Percentiles rank a stretch among this genome's conserved stretches.
Evolutionary conservation across 306 rosid species (phyloP).

Genomic region (Vachellia pachyceras): DNA sequence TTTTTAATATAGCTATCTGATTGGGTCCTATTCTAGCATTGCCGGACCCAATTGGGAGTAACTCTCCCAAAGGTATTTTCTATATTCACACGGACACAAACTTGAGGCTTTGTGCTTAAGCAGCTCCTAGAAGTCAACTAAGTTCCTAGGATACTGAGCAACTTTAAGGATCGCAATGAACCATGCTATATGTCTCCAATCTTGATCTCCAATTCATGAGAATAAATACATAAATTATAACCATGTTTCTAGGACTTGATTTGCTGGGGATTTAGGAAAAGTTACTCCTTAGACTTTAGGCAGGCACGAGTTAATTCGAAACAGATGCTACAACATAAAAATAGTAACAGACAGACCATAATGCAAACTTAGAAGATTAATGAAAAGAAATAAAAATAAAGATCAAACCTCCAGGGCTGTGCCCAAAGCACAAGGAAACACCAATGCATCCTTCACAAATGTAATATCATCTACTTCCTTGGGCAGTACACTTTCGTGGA

Average conservation of each 20-base stretch:
- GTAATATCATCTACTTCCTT: conserved; percentile 57
- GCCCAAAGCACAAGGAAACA: conserved; percentile 69
- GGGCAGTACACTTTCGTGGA: conserved; percentile 42
- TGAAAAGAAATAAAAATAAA: not conserved
- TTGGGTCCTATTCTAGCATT: too few species aligned
- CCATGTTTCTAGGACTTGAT: not conserved
- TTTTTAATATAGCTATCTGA: too few species aligned
- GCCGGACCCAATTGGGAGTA: too few species aligned
- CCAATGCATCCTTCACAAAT: conserved; percentile 62
- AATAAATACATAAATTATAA: not conserved
- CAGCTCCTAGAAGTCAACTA: too few species aligned
- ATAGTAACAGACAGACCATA: not conserved
- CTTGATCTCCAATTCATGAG: not conserved
- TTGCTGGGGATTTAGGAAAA: conserved; percentile 11
- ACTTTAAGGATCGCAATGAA: conserved; percentile 1
- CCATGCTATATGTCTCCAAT: conserved; percentile 16
- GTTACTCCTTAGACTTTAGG: not conserved
- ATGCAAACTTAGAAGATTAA: conserved; percentile 26
- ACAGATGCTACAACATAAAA: not conserved
- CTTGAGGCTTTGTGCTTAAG: too few species aligned
- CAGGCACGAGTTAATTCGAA: too few species aligned
- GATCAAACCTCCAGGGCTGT: conserved; percentile 82
- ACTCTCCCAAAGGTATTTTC: too few species aligned
- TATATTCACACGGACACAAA: too few species aligned
- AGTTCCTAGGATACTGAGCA: too few species aligned